Evolutionary conservation across 108 stramenopile genomes (phyloP).

Genomic region (Skeletonema menzelii): DNA sequence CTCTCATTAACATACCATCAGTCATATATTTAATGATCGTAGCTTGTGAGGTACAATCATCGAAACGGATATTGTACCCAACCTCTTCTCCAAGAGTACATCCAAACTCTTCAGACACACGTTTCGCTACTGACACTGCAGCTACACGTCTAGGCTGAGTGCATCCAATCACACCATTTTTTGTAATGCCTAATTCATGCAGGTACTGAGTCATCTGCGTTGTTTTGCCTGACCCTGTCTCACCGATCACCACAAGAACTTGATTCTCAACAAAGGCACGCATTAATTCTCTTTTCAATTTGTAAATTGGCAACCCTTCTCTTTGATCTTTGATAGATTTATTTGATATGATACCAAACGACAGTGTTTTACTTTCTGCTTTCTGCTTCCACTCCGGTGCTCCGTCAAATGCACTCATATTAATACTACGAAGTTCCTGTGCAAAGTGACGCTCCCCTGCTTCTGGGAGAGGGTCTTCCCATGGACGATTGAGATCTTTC

Average conservation of each 20-base stretch:
- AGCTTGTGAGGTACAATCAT: conserved; percentile 92
- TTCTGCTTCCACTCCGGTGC: conserved; percentile 98
- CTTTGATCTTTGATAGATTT: conserved; percentile 96
- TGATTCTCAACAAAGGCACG: conserved; percentile 86
- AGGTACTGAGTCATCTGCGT: conserved; percentile 99
- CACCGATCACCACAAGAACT: conserved; percentile 96
- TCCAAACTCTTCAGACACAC: conserved; percentile 98
- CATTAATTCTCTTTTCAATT: conserved; percentile 84
- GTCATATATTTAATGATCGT: conserved; percentile 99
- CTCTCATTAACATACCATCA: conserved; percentile 99
- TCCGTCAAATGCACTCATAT: conserved; percentile 86
- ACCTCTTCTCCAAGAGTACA: conserved; percentile 94
- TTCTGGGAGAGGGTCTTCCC: conserved; percentile 98
- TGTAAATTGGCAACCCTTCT: conserved; percentile 89
- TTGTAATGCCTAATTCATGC: conserved; percentile 92
- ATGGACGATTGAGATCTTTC: conserved; percentile 96
- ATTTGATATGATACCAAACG: conserved; percentile 92
- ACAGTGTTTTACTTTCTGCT: conserved; percentile 91
- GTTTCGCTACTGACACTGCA: conserved; percentile 97
- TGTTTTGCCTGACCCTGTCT: conserved; percentile 95
- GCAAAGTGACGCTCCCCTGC: conserved; percentile 97
- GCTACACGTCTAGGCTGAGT: conserved; percentile 99
- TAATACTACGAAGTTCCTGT: conserved; percentile 94
- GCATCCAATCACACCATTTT: conserved; percentile 95
- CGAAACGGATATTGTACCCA: conserved; percentile 98